These are phyloP conservation scores for Salvia splendens DNA, from an alignment of 257 asterid species.

Conservation along the genomic window DNA sequence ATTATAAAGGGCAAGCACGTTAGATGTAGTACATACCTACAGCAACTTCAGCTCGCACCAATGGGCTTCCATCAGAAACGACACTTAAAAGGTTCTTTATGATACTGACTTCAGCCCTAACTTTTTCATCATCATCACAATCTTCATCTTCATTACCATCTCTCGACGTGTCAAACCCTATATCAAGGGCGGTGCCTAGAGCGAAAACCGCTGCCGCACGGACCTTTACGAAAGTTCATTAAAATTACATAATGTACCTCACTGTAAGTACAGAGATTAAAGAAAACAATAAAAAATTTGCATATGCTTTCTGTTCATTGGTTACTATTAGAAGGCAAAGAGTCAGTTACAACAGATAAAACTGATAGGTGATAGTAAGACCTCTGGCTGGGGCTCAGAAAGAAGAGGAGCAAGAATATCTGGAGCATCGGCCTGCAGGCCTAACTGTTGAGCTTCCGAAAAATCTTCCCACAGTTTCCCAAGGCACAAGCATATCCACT, in stretches of 20 bases:
- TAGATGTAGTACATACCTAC: constrained; percentile 63
- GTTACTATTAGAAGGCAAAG: neutral
- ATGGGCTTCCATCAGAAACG: constrained; percentile 95
- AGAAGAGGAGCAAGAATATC: constrained; percentile 80
- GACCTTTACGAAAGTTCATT: constrained; percentile 54
- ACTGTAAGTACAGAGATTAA: neutral
- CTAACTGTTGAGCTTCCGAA: constrained; percentile 77
- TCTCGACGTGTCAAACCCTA: constrained; percentile 81
- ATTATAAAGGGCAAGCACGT: constrained; percentile 19
- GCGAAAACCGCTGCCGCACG: constrained; percentile 97
- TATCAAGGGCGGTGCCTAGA: constrained; percentile 80
- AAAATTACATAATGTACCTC: constrained; percentile 34
- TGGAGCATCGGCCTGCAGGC: constrained; percentile 90
- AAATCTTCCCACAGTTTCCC: constrained; percentile 98
- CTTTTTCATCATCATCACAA: constrained; percentile 87
- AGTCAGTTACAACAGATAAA: neutral
- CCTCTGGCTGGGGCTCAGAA: constrained; percentile 99
- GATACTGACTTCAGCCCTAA: constrained; percentile 72
- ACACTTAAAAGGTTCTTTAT: constrained; percentile 72
- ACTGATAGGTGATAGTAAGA: constrained; percentile 30
- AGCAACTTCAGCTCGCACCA: constrained; percentile 98
- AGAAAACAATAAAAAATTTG: neutral
- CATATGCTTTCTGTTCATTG: neutral
- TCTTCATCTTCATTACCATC: constrained; percentile 85
- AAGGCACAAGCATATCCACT: constrained; percentile 95